A percentile compares a stretch with the other conserved stretches of the same genome.
Conservation (phyloP, 2,329 filamentous ascomycete genomes). For the Fusarium newnesense region DNA sequence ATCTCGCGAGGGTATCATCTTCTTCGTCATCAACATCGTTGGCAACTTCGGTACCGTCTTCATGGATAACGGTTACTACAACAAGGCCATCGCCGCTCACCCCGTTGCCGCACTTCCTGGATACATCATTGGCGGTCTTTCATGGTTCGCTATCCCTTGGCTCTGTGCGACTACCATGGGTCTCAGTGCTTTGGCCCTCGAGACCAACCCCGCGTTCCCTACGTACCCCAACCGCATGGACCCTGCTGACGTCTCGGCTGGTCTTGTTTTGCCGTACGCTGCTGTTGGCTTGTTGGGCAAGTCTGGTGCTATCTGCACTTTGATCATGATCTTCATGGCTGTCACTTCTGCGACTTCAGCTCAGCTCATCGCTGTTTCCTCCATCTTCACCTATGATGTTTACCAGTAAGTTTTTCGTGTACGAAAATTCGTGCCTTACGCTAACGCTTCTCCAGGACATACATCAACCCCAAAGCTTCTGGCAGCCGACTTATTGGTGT, state of each 20-base stretch:
- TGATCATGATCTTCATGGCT: conserved; percentile 57
- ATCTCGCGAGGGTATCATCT: conserved; percentile 76
- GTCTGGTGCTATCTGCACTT: conserved; percentile 36
- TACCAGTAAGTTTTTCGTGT: conserved; percentile 7
- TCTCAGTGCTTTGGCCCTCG: conserved; percentile 81
- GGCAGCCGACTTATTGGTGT: conserved; percentile 83
- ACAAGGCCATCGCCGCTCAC: conserved; percentile 90
- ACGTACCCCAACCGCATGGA: conserved; percentile 58
- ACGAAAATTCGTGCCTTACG: accelerated
- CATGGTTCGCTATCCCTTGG: conserved; percentile 95
- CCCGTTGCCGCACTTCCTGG: conserved; percentile 88
- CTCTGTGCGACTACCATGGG: conserved; percentile 90
- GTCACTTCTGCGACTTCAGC: conserved; percentile 86
- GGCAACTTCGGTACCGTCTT: conserved; percentile 89
- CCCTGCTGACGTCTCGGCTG: conserved; percentile 76
- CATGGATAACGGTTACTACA: conserved; percentile 87
- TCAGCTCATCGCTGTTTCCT: conserved; percentile 87
- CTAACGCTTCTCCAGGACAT: conserved; percentile 14
- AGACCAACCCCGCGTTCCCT: conserved; percentile 56
- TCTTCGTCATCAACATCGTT: conserved; percentile 89
- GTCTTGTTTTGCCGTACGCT: conserved; percentile 85
- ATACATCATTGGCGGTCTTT: conserved; percentile 86
- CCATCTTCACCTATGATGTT: conserved; percentile 65
- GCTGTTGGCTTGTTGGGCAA: conserved; percentile 79
- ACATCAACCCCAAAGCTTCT: conserved; percentile 77